Base-by-base conservation (phyloP, 1,284 basidiomycete species). In the Rhodotorula sp. region DNA sequence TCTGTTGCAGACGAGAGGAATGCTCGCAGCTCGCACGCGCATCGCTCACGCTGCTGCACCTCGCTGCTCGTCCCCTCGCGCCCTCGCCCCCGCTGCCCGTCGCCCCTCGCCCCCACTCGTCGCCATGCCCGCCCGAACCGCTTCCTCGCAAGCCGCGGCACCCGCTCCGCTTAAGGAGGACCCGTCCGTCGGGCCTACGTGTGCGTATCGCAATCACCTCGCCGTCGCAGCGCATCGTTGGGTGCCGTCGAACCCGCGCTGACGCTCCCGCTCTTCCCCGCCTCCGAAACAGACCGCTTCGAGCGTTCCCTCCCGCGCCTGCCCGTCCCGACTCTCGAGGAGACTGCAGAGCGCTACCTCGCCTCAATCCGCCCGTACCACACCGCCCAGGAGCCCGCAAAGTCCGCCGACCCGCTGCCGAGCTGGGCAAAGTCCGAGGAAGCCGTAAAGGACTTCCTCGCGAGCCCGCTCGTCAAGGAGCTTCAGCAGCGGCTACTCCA, bases 341-440 rank as follows among this genome's bases (percentile, higher is more conserved):
- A 91, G 3, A 97, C 94, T 0, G 85, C 91, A 41, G 80, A 86
- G 64, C 95, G 95, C 80, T 97, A 96, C 84, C 87, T 95, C 77
- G 90, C 93, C 77, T 87, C 89, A 2, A 87, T 94, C 52, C 83
- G 87, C 62, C 93, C 93, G 0, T 88, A 91, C 72, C 84, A 93
- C 49, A 86, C 89, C 0, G 82, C 86, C 3, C 82, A 85, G 19
- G 88, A 89, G 70, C 74, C 78, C 7, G 49, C 64, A 1, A 57
- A 74, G 7, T 69, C 80, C 14, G 65, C 73, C 23, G 77, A 64
- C n/a, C 73, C 70, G n/a, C 71, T 69, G 53, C 67, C 74, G 60
- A 70, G 64, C 21, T 75, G 75, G 73, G 61, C 50, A 27, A 71
- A 67, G 23, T 76, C 69, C 17, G 74, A 78, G 50, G 76, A 84